These are phyloP conservation scores for Suillus tomentosus DNA, from an alignment of 768 basidiomycete species.

Conservation along the genomic window DNA sequence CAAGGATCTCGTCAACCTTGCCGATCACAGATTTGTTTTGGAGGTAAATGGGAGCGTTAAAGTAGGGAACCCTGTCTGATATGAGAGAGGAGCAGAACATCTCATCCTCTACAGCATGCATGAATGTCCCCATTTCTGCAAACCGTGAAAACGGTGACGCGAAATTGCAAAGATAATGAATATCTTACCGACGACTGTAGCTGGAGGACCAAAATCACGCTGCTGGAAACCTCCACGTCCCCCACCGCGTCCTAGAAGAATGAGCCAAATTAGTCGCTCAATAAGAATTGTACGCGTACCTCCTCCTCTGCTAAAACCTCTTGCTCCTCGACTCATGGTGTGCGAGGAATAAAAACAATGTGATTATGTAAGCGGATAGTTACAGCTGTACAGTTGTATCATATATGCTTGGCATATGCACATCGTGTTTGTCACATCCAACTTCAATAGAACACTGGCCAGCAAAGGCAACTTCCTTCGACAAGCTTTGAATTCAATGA, in stretches of 20 bases:
- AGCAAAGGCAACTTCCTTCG: background rate
- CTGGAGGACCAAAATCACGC: slow-evolving; percentile 77
- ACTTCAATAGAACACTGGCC: background rate
- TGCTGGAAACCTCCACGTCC: slow-evolving; percentile 74
- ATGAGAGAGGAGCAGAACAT: slow-evolving; percentile 92
- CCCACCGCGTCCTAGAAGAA: slow-evolving; percentile 51
- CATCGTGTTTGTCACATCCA: background rate
- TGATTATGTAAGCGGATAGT: slow-evolving; percentile 27
- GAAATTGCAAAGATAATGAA: slow-evolving; percentile 1
- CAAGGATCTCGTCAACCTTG: slow-evolving; percentile 99
- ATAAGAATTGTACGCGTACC: slow-evolving; percentile 30
- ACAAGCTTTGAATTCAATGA: slow-evolving; percentile 28
- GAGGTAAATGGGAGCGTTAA: slow-evolving; percentile 98
- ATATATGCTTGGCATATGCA: background rate
- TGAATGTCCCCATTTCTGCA: slow-evolving; percentile 89
- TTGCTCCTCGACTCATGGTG: slow-evolving; percentile 54
- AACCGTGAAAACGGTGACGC: slow-evolving; percentile 15
- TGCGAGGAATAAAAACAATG: background rate
- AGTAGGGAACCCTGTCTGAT: slow-evolving; percentile 93
- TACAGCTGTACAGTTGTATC: background rate
- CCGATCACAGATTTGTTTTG: slow-evolving; percentile 96
- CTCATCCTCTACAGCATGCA: slow-evolving; percentile 96
- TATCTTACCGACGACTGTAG: slow-evolving; percentile 67
- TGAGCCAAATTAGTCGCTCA: background rate
- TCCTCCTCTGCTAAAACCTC: slow-evolving; percentile 60